Evolutionary conservation across 345 rosid species (phyloP), one percentile per base, ranked within the genome.

Genomic region (Bretschneidera sinensis): DNA sequence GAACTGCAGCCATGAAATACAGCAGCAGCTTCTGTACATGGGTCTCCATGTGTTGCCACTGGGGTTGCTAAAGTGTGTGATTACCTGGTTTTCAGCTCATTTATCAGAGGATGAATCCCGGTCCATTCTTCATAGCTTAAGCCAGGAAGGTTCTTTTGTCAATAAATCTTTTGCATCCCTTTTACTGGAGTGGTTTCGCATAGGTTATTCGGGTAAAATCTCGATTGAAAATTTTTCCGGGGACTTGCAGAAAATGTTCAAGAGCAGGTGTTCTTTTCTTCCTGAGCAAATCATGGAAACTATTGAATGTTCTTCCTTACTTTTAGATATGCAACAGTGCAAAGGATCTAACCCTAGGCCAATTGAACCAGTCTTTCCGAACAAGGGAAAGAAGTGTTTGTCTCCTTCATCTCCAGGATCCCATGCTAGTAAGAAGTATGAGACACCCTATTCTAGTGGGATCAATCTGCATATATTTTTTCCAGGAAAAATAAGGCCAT

Each of bases 11-110:
- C 71, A 57, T 57, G 78, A 83, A 67, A 74, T 78, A 69, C 95
- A 86, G 65, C 78, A 69, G 59, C 79, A 65, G 68, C 86, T 85
- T 57, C 67, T 86, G 18, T 80, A 68, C 68, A 53, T 50, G 74
- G 82, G 88, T 77, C 76, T 85, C 58, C 77, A 72, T 64, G 73
- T 81, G 61, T 75, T 91, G 79, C 98, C 98, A 48, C 79, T 88
- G 15, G 98, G 94, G 55, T 67, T 88, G 70, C 76, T 91, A 2
- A 79, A 81, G 71, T 86, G 88, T 74, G 78, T 71, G 60, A 74
- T 84, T 31, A 82, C 78, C 47, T 91, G 96, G 95, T 86, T 88
- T 61, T 82, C 87, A 51, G 45, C 86, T 57, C 74, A 78, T 76
- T 72, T 91, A 19, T 75, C 88, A 18, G 83, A 75, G 65, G 74